phyloP scores from a whole-genome alignment of 1,139 yeast genomes.

The Yamadazyma trypodendri region DNA sequence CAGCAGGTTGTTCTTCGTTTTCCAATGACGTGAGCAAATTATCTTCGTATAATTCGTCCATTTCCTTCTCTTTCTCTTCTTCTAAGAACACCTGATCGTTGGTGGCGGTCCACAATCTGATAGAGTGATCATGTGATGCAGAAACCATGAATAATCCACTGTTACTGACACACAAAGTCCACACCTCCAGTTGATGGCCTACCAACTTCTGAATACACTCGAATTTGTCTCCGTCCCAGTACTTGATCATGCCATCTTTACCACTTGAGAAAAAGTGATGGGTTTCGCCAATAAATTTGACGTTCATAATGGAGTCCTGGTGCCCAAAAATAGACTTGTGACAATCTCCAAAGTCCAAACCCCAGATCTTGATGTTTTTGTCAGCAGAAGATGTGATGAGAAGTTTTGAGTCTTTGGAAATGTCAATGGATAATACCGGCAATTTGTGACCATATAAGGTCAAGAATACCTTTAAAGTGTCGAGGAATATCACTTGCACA shows the following conservation, averaged over 20 bases:
- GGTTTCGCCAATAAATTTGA: constrained; percentile 74
- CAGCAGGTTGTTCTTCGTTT: constrained; percentile 32
- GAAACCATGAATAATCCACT: constrained; percentile 75
- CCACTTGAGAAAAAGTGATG: constrained; percentile 90
- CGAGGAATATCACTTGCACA: constrained; percentile 87
- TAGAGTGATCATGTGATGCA: constrained; percentile 92
- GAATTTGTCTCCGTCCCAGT: constrained; percentile 98
- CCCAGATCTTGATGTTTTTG: constrained; percentile 97
- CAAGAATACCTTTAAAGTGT: constrained; percentile 80
- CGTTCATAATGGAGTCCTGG: constrained; percentile 91
- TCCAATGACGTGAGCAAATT: constrained; percentile 72
- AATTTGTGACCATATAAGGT: constrained; percentile 94
- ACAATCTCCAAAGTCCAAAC: constrained; percentile 97
- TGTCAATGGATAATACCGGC: constrained; percentile 89
- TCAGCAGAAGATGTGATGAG: constrained; percentile 94
- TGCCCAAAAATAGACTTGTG: constrained; percentile 96
- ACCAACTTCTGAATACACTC: constrained; percentile 86
- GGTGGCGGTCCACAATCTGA: constrained; percentile 87
- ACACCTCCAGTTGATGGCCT: constrained; percentile 90
- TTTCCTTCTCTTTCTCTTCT: constrained; percentile 93
- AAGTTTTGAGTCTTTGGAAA: constrained; percentile 82
- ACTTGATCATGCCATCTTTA: constrained; percentile 85
- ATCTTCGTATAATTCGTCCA: constrained; percentile 86
- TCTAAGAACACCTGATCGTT: constrained; percentile 93
- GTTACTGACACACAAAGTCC: constrained; percentile 78